A percentile compares a stretch with the other conserved stretches of the same genome.
These are phyloP conservation scores for Phytophthora citricola DNA, from an alignment of 352 stramenopile genomes.

Conservation along the genomic window DNA sequence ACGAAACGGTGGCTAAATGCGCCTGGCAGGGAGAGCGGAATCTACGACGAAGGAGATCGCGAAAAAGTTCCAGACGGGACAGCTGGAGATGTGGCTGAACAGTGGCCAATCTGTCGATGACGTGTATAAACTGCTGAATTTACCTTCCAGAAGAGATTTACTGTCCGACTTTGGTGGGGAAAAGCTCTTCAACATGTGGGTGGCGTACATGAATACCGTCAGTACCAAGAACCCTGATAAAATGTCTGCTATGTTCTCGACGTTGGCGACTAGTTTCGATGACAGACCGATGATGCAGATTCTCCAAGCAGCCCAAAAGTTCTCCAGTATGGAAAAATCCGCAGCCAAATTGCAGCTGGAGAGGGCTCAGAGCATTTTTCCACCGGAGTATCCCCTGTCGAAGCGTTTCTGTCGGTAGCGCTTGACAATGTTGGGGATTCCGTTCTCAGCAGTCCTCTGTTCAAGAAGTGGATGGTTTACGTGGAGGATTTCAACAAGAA, in stretches of 20 bases:
- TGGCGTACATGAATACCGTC: neutral
- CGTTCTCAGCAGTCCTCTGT: neutral
- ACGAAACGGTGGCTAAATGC: too few relatives aligned
- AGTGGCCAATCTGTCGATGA: neutral
- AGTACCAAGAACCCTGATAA: neutral
- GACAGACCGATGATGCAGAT: neutral
- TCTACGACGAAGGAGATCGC: too few relatives aligned
- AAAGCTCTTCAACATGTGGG: neutral
- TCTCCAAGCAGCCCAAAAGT: neutral
- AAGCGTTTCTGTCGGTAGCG: neutral
- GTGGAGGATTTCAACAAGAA: neutral
- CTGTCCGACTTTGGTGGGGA: neutral
- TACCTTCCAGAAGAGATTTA: neutral
- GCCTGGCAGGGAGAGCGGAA: too few relatives aligned
- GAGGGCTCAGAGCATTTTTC: neutral
- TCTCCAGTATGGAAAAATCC: neutral
- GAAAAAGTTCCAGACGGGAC: too few relatives aligned
- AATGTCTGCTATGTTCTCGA: neutral
- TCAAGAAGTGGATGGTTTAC: neutral
- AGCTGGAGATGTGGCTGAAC: too few relatives aligned
- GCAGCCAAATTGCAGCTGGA: neutral
- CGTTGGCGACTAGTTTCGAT: neutral
- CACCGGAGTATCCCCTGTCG: too few relatives aligned
- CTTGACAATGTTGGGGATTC: neutral
- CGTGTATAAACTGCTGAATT: neutral